phyloP scores from a whole-genome alignment of 2,329 filamentous ascomycete genomes.

The Aspergillus carbonarius region DNA sequence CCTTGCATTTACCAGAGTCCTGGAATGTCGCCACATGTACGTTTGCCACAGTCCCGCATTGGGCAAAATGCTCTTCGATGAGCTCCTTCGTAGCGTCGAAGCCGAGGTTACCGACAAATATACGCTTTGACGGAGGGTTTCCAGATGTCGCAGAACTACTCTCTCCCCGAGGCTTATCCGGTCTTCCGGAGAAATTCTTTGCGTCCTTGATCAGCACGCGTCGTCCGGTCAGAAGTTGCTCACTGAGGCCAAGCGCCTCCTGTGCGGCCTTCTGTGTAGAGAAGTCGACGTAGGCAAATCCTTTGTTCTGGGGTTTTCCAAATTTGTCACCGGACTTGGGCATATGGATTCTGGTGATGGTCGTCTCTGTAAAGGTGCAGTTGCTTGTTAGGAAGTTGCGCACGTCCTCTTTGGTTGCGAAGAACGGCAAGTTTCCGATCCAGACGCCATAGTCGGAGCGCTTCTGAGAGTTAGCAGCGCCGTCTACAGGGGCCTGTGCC shows the following conservation, averaged over 20 bases:
- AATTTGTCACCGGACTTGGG: constrained; percentile 59
- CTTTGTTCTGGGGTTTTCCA: constrained; percentile 70
- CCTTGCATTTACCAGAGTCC: constrained; percentile 96
- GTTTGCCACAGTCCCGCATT: constrained; percentile 79
- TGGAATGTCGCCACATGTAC: constrained; percentile 93
- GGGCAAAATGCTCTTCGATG: constrained; percentile 74
- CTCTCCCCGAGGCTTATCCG: constrained; percentile 60
- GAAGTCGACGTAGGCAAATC: constrained; percentile 97
- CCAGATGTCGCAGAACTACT: constrained; percentile 35
- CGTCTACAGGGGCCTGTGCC: constrained; percentile 28
- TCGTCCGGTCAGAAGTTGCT: constrained; percentile 73
- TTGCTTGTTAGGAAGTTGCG: constrained; percentile 76
- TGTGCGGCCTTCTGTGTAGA: constrained; percentile 65
- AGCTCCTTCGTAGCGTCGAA: constrained; percentile 81
- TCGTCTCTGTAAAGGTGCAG: constrained; percentile 62
- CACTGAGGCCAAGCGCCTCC: constrained; percentile 81
- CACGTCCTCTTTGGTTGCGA: constrained; percentile 69
- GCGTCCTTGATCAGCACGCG: constrained; percentile 90
- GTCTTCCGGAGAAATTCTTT: constrained; percentile 86
- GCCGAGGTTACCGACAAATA: constrained; percentile 89
- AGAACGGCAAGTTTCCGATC: constrained; percentile 95
- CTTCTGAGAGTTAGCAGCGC: constrained; percentile 31
- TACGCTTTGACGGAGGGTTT: constrained; percentile 70
- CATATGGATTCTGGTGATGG: constrained; percentile 82
- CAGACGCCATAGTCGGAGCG: constrained; percentile 85